phyloP scores from a whole-genome alignment of 2,329 filamentous ascomycete species.

The Aspergillus pseudonomiae region DNA sequence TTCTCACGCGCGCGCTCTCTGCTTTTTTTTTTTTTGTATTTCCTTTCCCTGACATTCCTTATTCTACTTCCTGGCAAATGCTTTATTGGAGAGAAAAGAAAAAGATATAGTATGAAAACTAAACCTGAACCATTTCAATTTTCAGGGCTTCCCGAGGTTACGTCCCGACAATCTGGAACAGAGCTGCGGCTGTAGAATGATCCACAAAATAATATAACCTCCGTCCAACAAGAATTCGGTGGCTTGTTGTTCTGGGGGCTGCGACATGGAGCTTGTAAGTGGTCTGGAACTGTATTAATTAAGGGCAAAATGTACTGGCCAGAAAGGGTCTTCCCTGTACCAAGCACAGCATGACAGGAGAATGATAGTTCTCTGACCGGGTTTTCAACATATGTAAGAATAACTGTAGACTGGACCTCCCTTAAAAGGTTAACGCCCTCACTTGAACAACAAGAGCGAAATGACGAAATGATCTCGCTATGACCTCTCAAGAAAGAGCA shows the following conservation, averaged over 20 bases:
- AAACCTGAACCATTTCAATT: neutral
- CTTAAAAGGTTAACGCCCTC: neutral
- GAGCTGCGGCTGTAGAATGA: slow-evolving; percentile 19
- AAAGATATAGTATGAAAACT: neutral
- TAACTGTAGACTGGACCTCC: neutral
- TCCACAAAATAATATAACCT: slow-evolving; percentile 14
- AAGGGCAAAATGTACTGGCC: neutral
- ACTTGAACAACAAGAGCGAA: neutral
- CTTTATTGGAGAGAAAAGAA: neutral
- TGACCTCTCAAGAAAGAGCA: neutral
- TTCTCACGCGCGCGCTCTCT: neutral
- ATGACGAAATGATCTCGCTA: neutral
- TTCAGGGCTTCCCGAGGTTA: slow-evolving; percentile 2
- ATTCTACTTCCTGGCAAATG: neutral
- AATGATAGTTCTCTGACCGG: neutral
- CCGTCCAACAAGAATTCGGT: slow-evolving; percentile 14
- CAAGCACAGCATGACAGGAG: neutral
- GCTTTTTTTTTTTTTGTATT: neutral
- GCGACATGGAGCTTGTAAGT: slow-evolving; percentile 5
- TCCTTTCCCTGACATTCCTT: neutral
- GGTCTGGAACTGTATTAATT: neutral
- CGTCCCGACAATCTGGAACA: slow-evolving; percentile 30
- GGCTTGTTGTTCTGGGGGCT: slow-evolving; percentile 15
- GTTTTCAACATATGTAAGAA: neutral
- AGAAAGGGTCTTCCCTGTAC: neutral